phyloP scores from a whole-genome alignment of 306 rosid species.

The Castanospermum australe region DNA sequence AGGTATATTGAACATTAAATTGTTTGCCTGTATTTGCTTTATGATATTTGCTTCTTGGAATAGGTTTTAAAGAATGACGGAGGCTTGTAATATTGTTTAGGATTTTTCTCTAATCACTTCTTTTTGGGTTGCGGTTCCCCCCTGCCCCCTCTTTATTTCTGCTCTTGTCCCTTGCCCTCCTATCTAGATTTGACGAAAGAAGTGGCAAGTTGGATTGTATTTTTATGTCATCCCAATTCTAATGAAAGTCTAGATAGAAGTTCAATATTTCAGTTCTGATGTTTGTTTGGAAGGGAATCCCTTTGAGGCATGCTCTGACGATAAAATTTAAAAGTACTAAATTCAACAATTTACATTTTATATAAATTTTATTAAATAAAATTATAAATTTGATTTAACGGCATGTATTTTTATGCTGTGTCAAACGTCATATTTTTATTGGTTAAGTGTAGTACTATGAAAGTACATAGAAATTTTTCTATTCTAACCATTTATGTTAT shows the following conservation, averaged over 20 bases:
- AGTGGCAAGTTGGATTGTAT: constrained; percentile 33
- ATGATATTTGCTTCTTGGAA: constrained; percentile 53
- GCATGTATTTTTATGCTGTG: too few species aligned
- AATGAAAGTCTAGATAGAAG: constrained; percentile 25
- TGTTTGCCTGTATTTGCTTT: constrained; percentile 53
- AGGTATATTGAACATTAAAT: constrained; percentile 54
- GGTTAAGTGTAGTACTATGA: too few species aligned
- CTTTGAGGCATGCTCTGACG: too few species aligned
- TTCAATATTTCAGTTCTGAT: background rate
- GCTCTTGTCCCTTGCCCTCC: constrained; percentile 26
- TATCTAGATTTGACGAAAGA: constrained; percentile 17
- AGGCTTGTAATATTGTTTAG: constrained; percentile 65
- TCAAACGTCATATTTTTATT: too few species aligned
- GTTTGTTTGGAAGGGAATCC: background rate
- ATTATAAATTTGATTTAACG: too few species aligned
- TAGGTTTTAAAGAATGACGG: constrained; percentile 60
- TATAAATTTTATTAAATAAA: too few species aligned
- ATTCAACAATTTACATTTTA: too few species aligned
- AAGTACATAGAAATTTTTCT: too few species aligned
- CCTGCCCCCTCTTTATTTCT: constrained; percentile 13
- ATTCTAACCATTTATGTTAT: too few species aligned
- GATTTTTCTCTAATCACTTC: constrained; percentile 32
- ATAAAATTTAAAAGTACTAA: too few species aligned
- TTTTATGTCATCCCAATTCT: constrained; percentile 20
- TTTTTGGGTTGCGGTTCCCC: constrained; percentile 33